phyloP scores from a whole-genome alignment of 768 basidiomycete species.

The Mrakia blollopis region DNA sequence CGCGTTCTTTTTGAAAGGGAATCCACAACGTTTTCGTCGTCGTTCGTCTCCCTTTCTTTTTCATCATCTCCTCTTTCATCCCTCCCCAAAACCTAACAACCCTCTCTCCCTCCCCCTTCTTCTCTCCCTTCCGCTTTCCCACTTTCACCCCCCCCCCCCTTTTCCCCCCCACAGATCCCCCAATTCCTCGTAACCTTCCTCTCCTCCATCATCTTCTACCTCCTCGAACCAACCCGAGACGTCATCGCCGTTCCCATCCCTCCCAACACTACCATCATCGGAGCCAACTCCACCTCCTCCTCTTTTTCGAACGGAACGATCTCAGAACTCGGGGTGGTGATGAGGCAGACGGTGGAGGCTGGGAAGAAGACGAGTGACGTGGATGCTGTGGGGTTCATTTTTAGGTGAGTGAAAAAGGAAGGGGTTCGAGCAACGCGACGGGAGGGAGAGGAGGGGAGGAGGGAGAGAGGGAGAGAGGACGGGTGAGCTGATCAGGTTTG shows the following conservation, averaged over 20 bases:
- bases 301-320: neutral
- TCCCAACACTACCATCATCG: slow-evolving; percentile 33
- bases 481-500: neutral
- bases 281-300: neutral
- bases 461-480: too few species aligned
- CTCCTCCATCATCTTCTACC: slow-evolving; percentile 76
- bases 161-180: slow-evolving; percentile 51
- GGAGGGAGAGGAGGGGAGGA: too few species aligned
- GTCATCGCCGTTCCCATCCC: slow-evolving; percentile 37
- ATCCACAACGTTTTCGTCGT: slow-evolving; percentile 95
- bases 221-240: slow-evolving; percentile 60
- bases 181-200: slow-evolving; percentile 89
- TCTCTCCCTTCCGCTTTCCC: neutral
- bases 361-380: slow-evolving; percentile 44
- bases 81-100: too few species aligned
- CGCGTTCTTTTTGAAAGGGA: slow-evolving; percentile 40
- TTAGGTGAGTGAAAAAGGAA: slow-evolving; percentile 54
- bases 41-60: slow-evolving; percentile 20
- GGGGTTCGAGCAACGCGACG: too few species aligned
- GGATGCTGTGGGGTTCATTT: slow-evolving; percentile 74
- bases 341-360: too few species aligned
- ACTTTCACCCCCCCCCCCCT: neutral
- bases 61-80: neutral
- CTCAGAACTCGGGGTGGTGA: too few species aligned
- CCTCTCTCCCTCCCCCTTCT: neutral